Percentiles rank a stretch among this genome's conserved stretches.
These are phyloP conservation scores for Lyophyllum shimeji DNA, from an alignment of 768 basidiomycete genomes.

Conservation along the genomic window DNA sequence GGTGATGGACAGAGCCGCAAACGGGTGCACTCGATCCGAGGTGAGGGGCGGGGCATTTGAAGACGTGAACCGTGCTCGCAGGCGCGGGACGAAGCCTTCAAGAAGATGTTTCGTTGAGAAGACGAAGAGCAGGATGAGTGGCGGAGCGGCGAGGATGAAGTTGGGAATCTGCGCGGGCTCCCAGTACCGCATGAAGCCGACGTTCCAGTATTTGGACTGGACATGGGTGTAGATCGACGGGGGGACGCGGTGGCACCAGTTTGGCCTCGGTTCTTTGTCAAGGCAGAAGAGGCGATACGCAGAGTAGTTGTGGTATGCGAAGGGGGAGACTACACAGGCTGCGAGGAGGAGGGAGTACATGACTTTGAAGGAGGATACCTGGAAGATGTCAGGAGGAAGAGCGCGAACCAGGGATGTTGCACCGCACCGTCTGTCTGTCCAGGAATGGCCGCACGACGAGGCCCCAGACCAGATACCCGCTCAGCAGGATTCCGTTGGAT, in stretches of 20 bases:
- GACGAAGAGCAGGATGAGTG: constrained; percentile 50
- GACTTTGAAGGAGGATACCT: constrained; percentile 35
- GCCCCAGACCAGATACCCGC: constrained; percentile 81
- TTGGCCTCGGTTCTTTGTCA: constrained; percentile 19
- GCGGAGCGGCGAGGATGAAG: constrained; percentile 76
- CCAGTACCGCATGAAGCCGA: constrained; percentile 88
- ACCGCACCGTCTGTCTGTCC: constrained; percentile 29
- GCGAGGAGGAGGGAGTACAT: constrained; percentile 41
- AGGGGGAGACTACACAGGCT: constrained; percentile 57
- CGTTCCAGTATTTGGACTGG: constrained; percentile 85
- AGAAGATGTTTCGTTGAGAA: constrained; percentile 38
- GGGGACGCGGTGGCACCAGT: constrained; percentile 64
- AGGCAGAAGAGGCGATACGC: constrained; percentile 72
- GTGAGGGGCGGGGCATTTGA: background rate
- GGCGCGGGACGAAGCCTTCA: constrained; percentile 10
- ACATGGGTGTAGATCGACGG: constrained; percentile 83
- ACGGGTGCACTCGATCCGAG: constrained; percentile 21
- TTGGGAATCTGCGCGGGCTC: constrained; percentile 81
- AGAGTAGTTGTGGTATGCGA: constrained; percentile 65
- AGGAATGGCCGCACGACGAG: constrained; percentile 57
- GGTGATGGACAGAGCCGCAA: constrained; percentile 43
- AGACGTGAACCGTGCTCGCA: background rate
- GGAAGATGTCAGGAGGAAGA: constrained; percentile 5
- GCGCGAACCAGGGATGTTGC: background rate
- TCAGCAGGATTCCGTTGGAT: constrained; percentile 75